Percentiles rank a stretch among this genome's conserved stretches.
These are phyloP conservation scores for Yarrowia phangngaensis DNA, from an alignment of 805 yeast genomes.

Conservation along the genomic window DNA sequence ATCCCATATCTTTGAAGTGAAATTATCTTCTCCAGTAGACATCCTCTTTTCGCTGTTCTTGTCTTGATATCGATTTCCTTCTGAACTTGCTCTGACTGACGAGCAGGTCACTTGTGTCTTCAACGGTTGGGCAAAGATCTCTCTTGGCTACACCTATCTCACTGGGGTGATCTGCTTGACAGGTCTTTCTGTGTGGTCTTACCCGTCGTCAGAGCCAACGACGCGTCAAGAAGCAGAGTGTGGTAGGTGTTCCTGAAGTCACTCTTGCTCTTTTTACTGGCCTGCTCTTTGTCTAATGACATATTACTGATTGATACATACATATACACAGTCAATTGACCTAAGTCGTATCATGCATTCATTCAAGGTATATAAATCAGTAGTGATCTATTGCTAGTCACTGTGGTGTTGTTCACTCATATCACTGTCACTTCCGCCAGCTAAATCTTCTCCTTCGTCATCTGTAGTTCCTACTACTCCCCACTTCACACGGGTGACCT, in stretches of 20 bases:
- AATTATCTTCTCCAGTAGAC: too few relatives aligned
- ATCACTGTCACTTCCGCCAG: constrained; percentile 37
- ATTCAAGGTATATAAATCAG: too few relatives aligned
- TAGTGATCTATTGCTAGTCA: constrained; percentile 30
- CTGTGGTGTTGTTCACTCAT: constrained; percentile 26
- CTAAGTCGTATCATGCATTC: too few relatives aligned
- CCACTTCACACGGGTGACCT: constrained; percentile 82
- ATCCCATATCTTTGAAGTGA: too few relatives aligned
- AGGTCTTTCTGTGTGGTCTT: constrained; percentile 19
- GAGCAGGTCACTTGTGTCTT: constrained; percentile 21
- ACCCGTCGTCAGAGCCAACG: constrained; percentile 25
- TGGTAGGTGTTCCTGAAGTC: constrained; percentile 22
- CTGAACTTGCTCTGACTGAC: too few relatives aligned
- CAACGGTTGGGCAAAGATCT: constrained; percentile 23
- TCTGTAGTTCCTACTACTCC: constrained; percentile 65
- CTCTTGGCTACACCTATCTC: constrained; percentile 22
- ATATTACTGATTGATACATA: constrained; percentile 25
- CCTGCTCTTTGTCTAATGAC: constrained; percentile 24
- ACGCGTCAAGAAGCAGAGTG: constrained; percentile 11
- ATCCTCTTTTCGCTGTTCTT: too few relatives aligned
- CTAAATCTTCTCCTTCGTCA: constrained; percentile 31
- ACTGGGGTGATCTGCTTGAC: constrained; percentile 24
- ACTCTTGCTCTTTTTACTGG: constrained; percentile 23
- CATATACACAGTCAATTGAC: too few relatives aligned
- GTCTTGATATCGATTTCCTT: too few relatives aligned